Conservation (phyloP, 2,329 filamentous ascomycete genomes). For the Aureobasidium pullulans region DNA sequence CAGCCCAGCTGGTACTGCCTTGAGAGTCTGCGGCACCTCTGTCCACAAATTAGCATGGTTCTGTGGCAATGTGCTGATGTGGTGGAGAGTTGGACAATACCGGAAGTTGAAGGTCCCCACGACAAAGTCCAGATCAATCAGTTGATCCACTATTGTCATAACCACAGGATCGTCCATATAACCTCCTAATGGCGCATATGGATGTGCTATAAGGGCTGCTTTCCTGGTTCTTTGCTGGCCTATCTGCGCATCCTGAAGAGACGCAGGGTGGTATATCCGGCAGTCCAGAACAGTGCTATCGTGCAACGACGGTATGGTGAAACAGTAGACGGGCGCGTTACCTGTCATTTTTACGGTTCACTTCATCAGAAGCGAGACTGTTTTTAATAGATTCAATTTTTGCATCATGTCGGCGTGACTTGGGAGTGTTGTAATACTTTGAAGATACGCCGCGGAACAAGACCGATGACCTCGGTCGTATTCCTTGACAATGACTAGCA, state of each 20-base stretch:
- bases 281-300: slow-evolving; percentile 71
- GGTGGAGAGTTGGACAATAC: not conserved
- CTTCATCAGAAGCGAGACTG: not conserved
- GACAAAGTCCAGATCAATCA: slow-evolving; percentile 64
- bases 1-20: slow-evolving; percentile 81
- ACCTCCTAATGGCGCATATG: slow-evolving; percentile 83
- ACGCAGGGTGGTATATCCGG: slow-evolving; percentile 62
- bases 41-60: slow-evolving; percentile 15
- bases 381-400: not conserved
- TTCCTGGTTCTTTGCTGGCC: slow-evolving; percentile 22
- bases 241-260: slow-evolving; percentile 18
- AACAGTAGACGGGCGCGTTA: slow-evolving; percentile 26
- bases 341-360: not conserved
- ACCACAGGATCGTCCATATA: slow-evolving; percentile 78
- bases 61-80: not conserved
- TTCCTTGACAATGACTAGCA: not conserved
- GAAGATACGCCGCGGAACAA: not conserved
- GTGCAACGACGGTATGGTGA: slow-evolving; percentile 78
- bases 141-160: slow-evolving; percentile 51
- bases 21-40: slow-evolving; percentile 71
- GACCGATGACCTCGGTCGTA: not conserved
- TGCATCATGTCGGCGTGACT: not conserved
- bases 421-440: not conserved
- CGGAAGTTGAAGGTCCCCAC: slow-evolving; percentile 78
- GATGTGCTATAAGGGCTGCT: slow-evolving; percentile 72